Percentiles rank a stretch among this genome's conserved stretches.
Evolutionary conservation across 768 basidiomycete species (phyloP).

Genomic region (Tubosaeta sp.): DNA sequence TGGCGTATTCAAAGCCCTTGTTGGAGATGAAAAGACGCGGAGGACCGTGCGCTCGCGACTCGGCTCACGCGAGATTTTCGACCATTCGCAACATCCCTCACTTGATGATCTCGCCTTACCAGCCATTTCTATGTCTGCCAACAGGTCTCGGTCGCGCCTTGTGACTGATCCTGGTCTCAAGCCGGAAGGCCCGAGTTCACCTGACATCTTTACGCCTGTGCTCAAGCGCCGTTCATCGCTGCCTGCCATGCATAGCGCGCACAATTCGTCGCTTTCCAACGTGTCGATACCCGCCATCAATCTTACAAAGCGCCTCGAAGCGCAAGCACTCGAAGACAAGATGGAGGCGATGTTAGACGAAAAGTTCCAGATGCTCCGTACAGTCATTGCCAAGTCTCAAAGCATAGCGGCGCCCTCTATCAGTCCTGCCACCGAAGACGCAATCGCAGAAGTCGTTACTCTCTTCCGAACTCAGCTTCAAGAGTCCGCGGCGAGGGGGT

Average conservation of each 20-base stretch:
- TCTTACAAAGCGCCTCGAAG: slow-evolving; percentile 52
- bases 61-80: slow-evolving; percentile 69
- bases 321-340: slow-evolving; percentile 57
- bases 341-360: slow-evolving; percentile 65
- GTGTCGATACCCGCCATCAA: slow-evolving; percentile 45
- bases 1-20: slow-evolving; percentile 79
- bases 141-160: slow-evolving; percentile 48
- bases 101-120: slow-evolving; percentile 74
- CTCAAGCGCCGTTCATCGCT: slow-evolving; percentile 53
- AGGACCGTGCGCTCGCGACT: slow-evolving; percentile 72
- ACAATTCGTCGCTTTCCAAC: slow-evolving; percentile 42
- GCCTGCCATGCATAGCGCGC: slow-evolving; percentile 47
- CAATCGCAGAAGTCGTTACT: slow-evolving; percentile 62
- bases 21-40: slow-evolving; percentile 63
- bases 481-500: slow-evolving; percentile 51
- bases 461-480: slow-evolving; percentile 66
- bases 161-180: slow-evolving; percentile 55
- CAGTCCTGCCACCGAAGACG: slow-evolving; percentile 50
- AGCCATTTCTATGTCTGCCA: slow-evolving; percentile 60
- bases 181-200: slow-evolving; percentile 25
- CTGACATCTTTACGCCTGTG: slow-evolving; percentile 43
- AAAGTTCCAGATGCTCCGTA: slow-evolving; percentile 52
- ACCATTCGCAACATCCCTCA: slow-evolving; percentile 63
- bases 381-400: slow-evolving; percentile 33
- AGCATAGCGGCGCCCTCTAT: slow-evolving; percentile 28